Percentiles rank a stretch among this genome's conserved stretches.
Conservation (phyloP, 108 stramenopile genomes). For the Cyclotella cryptica region DNA sequence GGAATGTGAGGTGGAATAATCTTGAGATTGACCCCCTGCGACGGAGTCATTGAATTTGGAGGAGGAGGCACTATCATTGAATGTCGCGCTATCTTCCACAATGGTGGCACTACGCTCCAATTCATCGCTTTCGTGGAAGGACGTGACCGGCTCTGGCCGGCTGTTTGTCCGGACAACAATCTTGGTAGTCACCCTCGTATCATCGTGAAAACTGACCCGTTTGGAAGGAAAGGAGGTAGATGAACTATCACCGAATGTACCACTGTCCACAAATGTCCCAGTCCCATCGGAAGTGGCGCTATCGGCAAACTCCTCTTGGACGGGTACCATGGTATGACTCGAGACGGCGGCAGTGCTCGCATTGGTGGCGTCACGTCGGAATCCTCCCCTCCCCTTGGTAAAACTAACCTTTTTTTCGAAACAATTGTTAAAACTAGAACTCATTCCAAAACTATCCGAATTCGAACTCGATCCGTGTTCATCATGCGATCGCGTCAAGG, state of each 20-base stretch:
- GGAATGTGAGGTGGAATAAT: no score
- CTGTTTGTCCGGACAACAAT: neutral
- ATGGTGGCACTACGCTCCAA: neutral
- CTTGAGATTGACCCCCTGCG: neutral
- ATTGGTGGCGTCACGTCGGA: no score
- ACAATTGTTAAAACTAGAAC: conserved; percentile 10
- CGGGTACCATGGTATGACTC: neutral
- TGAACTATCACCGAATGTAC: neutral
- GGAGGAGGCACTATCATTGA: neutral
- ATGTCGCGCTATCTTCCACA: neutral
- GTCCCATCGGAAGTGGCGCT: neutral
- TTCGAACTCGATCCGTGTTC: neutral
- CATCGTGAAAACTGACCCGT: neutral
- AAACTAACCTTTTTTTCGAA: conserved; percentile 17
- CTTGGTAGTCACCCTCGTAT: neutral
- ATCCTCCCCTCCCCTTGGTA: neutral
- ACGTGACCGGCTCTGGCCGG: neutral
- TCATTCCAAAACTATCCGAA: conserved; percentile 3
- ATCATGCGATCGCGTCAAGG: neutral
- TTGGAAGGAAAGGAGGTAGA: neutral
- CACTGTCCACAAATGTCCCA: neutral
- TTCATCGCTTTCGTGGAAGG: neutral
- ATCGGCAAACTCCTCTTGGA: neutral
- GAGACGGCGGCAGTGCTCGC: neutral
- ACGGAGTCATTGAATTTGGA: neutral